Evolutionary conservation across 2,329 filamentous ascomycete species (phyloP), one percentile per base, ranked within the genome.

Genomic region (Colletotrichum viniferum): DNA sequence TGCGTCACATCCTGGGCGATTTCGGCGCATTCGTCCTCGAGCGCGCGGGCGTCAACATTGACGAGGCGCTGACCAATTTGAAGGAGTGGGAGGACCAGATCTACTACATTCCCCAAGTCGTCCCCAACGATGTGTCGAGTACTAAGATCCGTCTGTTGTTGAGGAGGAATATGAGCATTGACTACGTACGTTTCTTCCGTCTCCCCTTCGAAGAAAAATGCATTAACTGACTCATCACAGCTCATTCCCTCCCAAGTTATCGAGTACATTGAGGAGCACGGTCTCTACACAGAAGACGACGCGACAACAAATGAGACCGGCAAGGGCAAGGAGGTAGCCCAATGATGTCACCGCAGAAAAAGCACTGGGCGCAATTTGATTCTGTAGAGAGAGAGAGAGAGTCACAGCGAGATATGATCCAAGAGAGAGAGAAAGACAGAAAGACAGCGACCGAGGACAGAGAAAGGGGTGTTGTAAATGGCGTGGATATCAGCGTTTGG

Each of bases 11-110:
- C 75, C 88, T 98, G 24, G 92, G 94, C 63, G 91, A 93, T 81
- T 98, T 94, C 81, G 95, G 95, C 58, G 92, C 94, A 34, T 96
- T 97, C 82, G 94, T 96, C 75, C 90, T 97, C n/a, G 94, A 98
- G 88, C 92, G 96, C 76, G 93, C 92, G 55, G 96, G 96, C 58
- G 98, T 95, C 26, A 95, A 98, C 81, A 94, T 97, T 65, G 94
- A 98, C 77, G 94, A 97, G 81, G 96, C 96, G 3, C 88, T 98
- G 61, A 92, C 94, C n/a, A 93, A 92, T 60, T 87, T 98, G 62
- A 93, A 95, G 82, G 91, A 92, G 76, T 98, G 94, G 91, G 93
- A 95, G 80, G 92, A 96, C 79, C 97, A 98, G 79, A 92, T 98
- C 76, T 93, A 95, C 81, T 94, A 98, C 69, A 96, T 98, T 77